A percentile compares a stretch with the other conserved stretches of the same genome.
Evolutionary conservation across 2,329 filamentous ascomycete genomes (phyloP).

Genomic region (Xylariaceae sp.): DNA sequence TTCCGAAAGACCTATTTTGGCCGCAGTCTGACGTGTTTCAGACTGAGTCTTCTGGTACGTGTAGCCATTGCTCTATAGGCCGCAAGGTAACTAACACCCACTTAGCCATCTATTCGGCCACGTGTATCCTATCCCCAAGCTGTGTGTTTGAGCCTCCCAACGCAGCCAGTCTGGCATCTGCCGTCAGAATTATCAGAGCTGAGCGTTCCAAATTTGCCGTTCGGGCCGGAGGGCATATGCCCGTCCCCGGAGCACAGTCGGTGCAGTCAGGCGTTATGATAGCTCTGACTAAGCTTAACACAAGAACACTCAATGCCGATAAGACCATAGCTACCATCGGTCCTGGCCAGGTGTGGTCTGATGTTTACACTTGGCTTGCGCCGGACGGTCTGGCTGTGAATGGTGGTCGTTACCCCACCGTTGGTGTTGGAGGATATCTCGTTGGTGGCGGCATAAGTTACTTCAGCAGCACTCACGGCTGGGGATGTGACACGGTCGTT

Average conservation of each 20-base stretch:
- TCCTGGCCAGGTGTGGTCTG: conserved; percentile 32
- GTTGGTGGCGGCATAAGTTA: conserved; percentile 36
- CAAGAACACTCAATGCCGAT: conserved; percentile 36
- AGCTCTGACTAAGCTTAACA: conserved; percentile 35
- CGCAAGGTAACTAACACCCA: neutral
- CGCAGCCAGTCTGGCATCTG: neutral
- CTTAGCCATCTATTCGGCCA: conserved; percentile 5
- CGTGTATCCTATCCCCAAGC: conserved; percentile 8
- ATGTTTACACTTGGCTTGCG: conserved; percentile 32
- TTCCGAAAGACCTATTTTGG: conserved; percentile 1
- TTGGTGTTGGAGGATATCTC: conserved; percentile 37
- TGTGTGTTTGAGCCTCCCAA: conserved; percentile 7
- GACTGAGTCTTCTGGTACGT: conserved; percentile 5
- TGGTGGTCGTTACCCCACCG: conserved; percentile 32
- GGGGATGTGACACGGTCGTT: conserved; percentile 47
- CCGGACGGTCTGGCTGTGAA: conserved; percentile 28
- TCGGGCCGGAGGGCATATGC: conserved; percentile 7
- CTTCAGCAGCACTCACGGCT: conserved; percentile 39
- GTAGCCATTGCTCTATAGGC: neutral
- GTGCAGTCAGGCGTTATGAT: conserved; percentile 39
- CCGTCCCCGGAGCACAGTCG: conserved; percentile 10
- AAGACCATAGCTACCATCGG: conserved; percentile 42
- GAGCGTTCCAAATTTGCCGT: conserved; percentile 7
- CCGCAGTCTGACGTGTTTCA: neutral
- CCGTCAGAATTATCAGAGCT: conserved; percentile 6